Percentiles rank a stretch among this genome's conserved stretches.
These are phyloP conservation scores for Saitoella complicata DNA, from an alignment of 805 yeast genomes.

Conservation along the genomic window DNA sequence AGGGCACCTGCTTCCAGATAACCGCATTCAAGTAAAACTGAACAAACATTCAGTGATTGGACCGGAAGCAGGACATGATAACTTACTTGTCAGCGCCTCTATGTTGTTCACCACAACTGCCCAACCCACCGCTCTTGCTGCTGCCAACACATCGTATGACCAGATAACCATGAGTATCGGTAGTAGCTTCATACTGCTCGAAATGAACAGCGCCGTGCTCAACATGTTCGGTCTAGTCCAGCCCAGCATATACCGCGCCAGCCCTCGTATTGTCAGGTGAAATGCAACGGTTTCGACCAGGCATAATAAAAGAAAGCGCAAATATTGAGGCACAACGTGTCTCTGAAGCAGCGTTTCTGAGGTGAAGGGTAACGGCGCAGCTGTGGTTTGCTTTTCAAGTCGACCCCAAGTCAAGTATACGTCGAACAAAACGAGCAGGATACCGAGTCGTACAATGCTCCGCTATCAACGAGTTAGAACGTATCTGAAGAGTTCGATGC, in stretches of 20 bases:
- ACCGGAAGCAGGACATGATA: background rate
- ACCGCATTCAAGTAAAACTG: no score
- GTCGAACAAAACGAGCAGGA: constrained; percentile 62
- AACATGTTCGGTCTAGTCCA: constrained; percentile 30
- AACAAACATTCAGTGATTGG: no score
- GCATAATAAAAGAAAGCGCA: constrained; percentile 23
- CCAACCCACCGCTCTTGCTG: constrained; percentile 40
- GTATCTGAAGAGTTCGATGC: background rate
- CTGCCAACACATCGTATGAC: constrained; percentile 80
- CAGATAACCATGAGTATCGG: constrained; percentile 91
- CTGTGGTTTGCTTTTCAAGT: constrained; percentile 1
- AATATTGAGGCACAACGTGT: constrained; percentile 19
- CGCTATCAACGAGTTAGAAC: constrained; percentile 12
- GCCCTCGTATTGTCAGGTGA: constrained; percentile 23
- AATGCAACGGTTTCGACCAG: constrained; percentile 20
- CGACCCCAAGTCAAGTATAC: constrained; percentile 66
- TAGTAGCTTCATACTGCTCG: constrained; percentile 65
- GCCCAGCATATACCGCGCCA: constrained; percentile 20
- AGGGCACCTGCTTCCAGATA: no score
- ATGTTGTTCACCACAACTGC: constrained; percentile 46
- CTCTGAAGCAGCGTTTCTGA: background rate
- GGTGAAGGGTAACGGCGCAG: background rate
- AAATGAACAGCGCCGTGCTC: constrained; percentile 52
- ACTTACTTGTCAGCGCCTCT: constrained; percentile 33
- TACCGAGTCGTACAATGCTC: constrained; percentile 31